Base-by-base conservation (phyloP, 2,329 filamentous ascomycete species). In the Ophioceras dolichostomum region DNA sequence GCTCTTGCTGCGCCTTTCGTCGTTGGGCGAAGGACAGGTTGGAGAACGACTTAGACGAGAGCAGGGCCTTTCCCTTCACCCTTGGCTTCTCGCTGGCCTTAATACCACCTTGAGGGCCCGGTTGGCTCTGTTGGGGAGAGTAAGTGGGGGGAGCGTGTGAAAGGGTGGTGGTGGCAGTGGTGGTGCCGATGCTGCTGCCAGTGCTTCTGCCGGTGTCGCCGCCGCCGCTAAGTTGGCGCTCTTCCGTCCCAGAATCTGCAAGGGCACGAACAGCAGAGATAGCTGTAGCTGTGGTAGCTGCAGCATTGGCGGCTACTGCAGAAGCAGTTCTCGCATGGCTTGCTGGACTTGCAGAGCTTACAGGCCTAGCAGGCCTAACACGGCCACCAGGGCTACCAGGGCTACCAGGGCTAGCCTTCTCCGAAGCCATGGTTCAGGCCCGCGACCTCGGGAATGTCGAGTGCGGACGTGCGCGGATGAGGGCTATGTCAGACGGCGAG, bases 21-120 rank as follows among this genome's bases (percentile, higher is more conserved):
- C 35, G 27, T 12, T 37, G 35, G 3, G 35, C 27, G 29, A 37
- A 37, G 13, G 35, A 37, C 2, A 37, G 35, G 24, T 16, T 13
- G 14, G 24, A 13, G 9, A 37, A 20, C 20, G 35, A 22, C n/a
- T 16, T 37, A 8, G 18, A 16, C 6, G 35, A 17, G 27, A 37
- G 28, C 10, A 31, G 27, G 9, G 14, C n/a, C 35, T 28, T 37
- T 10, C 12, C 22, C 12, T 26, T 34, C 9, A 8, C 18, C 17
- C 27, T 12, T 16, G 27, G 27, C 27, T 21, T 18, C n/a, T 19
- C 18, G 14, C 14, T 4, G 34, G 14, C 26, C 34, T 36, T 36
- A 28, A 20, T n/a, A 36, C 17, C 17, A n/a, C n/a, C n/a, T n/a
- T n/a, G n/a, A n/a, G n/a, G n/a, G n/a, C n/a, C n/a, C n/a, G n/a